Evolutionary conservation across 106 monocot species (phyloP).

Genomic region (Phalaenopsis aphrodite): DNA sequence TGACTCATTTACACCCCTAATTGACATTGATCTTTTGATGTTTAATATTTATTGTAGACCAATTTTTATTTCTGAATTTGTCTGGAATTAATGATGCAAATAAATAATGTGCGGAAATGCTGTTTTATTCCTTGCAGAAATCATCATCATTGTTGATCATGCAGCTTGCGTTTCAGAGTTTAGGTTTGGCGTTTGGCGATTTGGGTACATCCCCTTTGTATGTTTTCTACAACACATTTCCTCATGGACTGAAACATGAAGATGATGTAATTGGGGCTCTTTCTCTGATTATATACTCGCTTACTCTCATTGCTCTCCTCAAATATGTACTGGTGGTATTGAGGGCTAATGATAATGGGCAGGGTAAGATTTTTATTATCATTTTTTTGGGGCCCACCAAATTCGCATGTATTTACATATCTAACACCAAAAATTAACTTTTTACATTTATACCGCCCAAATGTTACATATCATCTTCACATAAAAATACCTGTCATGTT

Average conservation of each 20-base stretch:
- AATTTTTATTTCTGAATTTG: not conserved
- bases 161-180: conserved; percentile 80
- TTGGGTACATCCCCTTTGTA: conserved; percentile 91
- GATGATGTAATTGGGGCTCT: conserved; percentile 90
- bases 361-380: conserved; percentile 36
- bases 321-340: conserved; percentile 86
- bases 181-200: conserved; percentile 93
- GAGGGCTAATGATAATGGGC: conserved; percentile 90
- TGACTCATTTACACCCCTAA: too few relatives aligned
- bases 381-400: not conserved
- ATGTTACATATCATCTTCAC: too few relatives aligned
- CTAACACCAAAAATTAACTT: too few relatives aligned
- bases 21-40: too few relatives aligned
- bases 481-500: too few relatives aligned
- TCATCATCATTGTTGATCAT: conserved; percentile 52
- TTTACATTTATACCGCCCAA: too few relatives aligned
- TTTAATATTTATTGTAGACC: too few relatives aligned
- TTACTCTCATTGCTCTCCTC: conserved; percentile 78
- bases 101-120: not conserved
- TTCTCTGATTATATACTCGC: conserved; percentile 90
- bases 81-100: not conserved
- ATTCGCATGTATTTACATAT: too few relatives aligned
- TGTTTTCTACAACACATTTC: conserved; percentile 89
- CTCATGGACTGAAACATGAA: conserved; percentile 53
- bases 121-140: conserved; percentile 47